phyloP scores from a whole-genome alignment of 1,284 basidiomycete genomes.

The Leccinum pachyderme region DNA sequence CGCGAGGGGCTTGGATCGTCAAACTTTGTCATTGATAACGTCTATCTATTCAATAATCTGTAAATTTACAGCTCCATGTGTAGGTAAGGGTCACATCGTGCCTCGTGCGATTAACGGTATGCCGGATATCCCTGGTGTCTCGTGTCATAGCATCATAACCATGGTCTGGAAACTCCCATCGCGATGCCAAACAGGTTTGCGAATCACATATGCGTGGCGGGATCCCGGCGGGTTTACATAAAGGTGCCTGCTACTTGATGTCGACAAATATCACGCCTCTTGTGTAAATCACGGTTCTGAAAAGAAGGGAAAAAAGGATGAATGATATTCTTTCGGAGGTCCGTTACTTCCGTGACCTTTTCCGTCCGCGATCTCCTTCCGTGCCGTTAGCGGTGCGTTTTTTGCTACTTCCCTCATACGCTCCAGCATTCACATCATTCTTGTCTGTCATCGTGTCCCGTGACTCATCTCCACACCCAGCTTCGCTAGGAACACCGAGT shows the following conservation, averaged over 20 bases:
- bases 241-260: neutral
- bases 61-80: neutral
- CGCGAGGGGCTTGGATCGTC: conserved; percentile 3
- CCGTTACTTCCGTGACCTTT: conserved; percentile 23
- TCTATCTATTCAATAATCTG: neutral
- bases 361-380: conserved; percentile 10
- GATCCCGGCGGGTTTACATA: neutral
- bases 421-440: neutral
- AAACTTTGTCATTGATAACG: neutral
- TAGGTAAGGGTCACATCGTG: neutral
- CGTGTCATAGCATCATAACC: neutral
- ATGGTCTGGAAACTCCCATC: neutral
- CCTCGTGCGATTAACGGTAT: neutral
- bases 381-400: conserved; percentile 16
- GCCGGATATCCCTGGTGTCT: neutral
- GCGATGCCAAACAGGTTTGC: neutral
- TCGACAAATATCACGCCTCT: neutral
- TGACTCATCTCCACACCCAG: neutral
- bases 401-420: neutral
- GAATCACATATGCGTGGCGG: neutral
- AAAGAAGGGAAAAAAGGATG: neutral
- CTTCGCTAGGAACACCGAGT: neutral
- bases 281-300: neutral
- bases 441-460: neutral
- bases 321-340: neutral